phyloP scores from a whole-genome alignment of 805 yeast genomes.

The Myxozyma vanderwaltii region DNA sequence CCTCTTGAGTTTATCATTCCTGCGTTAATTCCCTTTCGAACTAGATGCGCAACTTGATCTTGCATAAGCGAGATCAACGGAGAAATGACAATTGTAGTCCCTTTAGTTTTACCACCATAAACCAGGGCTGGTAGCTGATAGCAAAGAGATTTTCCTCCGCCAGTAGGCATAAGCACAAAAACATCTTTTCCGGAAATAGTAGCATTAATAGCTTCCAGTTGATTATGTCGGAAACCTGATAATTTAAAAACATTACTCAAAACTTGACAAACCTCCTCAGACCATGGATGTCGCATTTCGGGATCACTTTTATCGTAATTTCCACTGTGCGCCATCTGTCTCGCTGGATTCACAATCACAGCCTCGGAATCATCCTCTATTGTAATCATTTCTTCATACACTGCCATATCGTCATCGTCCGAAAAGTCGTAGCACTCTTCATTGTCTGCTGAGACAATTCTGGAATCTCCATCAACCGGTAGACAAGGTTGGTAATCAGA shows the following conservation, averaged over 20 bases:
- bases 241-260: slow-evolving; percentile 65
- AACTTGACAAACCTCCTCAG: slow-evolving; percentile 63
- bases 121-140: slow-evolving; percentile 93
- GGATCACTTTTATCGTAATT: slow-evolving; percentile 9
- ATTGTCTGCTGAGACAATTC: background rate
- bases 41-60: slow-evolving; percentile 87
- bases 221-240: slow-evolving; percentile 73
- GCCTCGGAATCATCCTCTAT: slow-evolving; percentile 2
- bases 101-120: slow-evolving; percentile 68
- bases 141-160: slow-evolving; percentile 96
- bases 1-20: slow-evolving; percentile 86
- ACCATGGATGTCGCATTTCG: slow-evolving; percentile 53
- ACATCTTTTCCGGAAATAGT: slow-evolving; percentile 80
- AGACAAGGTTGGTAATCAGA: slow-evolving; percentile 8
- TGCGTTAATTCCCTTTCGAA: slow-evolving; percentile 69
- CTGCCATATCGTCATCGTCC: slow-evolving; percentile 1
- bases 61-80: slow-evolving; percentile 96
- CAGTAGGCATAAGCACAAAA: slow-evolving; percentile 96
- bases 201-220: slow-evolving; percentile 81
- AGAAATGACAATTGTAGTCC: slow-evolving; percentile 88
- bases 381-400: background rate
- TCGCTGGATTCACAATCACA: slow-evolving; percentile 12
- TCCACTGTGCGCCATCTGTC: slow-evolving; percentile 20
- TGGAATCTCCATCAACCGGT: slow-evolving; percentile 3
- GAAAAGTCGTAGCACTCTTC: background rate